Conservation (phyloP, 495 filamentous ascomycete species). For the Penicillium roqueforti region DNA sequence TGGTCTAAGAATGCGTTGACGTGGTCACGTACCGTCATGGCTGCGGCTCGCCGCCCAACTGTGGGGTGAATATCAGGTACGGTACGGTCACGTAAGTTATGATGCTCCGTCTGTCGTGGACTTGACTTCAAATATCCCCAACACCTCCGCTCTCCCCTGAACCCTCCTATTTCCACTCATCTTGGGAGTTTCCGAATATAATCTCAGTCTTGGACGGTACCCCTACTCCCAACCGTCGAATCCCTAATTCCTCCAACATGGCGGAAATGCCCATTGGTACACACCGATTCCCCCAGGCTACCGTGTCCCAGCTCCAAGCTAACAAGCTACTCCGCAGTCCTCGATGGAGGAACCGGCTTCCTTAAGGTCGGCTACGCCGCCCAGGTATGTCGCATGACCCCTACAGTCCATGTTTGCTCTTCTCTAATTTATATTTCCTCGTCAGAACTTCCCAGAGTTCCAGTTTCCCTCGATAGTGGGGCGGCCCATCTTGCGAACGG, state of each 20-base stretch:
- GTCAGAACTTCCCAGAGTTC: slow-evolving; percentile 93
- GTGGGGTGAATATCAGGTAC: slow-evolving; percentile 22
- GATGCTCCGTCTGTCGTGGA: slow-evolving; percentile 18
- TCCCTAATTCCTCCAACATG: slow-evolving; percentile 44
- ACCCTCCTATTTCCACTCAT: slow-evolving; percentile 22
- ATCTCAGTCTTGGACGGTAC: background rate
- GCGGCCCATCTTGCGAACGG: slow-evolving; percentile 92
- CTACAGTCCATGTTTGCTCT: slow-evolving; percentile 5
- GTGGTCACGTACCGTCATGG: slow-evolving; percentile 20
- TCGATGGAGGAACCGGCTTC: slow-evolving; percentile 99
- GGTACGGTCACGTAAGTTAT: slow-evolving; percentile 34
- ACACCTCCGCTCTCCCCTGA: slow-evolving; percentile 18
- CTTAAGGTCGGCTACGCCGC: slow-evolving; percentile 98
- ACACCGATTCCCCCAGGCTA: slow-evolving; percentile 21
- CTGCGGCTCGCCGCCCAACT: slow-evolving; percentile 8
- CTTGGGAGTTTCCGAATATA: slow-evolving; percentile 19
- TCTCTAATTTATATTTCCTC: slow-evolving; percentile 8
- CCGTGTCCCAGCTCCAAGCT: slow-evolving; percentile 27
- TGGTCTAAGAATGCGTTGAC: background rate
- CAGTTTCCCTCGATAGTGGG: slow-evolving; percentile 98
- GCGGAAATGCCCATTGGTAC: slow-evolving; percentile 71
- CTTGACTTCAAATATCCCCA: slow-evolving; percentile 23
- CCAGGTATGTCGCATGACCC: slow-evolving; percentile 51
- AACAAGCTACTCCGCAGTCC: slow-evolving; percentile 58
- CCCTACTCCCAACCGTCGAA: background rate